These are phyloP conservation scores for Heteromeles arbutifolia DNA, from an alignment of 306 rosid species.

Conservation along the genomic window DNA sequence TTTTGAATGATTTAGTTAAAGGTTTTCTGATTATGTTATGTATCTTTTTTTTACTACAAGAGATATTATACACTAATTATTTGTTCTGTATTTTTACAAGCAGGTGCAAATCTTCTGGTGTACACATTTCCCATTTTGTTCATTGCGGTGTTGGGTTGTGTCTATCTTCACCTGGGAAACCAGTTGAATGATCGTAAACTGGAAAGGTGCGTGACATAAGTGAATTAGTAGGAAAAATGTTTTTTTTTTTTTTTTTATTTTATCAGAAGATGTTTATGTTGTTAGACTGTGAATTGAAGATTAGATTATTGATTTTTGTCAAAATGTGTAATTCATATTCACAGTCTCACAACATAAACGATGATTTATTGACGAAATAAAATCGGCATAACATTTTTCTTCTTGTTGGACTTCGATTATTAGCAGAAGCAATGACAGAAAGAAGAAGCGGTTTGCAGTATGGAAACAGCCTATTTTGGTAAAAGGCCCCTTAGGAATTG, in stretches of 20 bases:
- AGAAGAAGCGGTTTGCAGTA: not conserved
- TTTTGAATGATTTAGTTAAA: not conserved
- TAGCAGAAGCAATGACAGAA: not conserved
- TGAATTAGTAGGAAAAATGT: not conserved
- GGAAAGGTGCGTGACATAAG: conserved; percentile 10
- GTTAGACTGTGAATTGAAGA: not conserved
- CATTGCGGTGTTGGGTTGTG: conserved; percentile 54
- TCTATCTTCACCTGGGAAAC: conserved; percentile 46
- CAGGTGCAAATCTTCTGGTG: conserved; percentile 43
- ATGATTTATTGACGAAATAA: too few species aligned
- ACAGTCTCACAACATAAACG: too few species aligned
- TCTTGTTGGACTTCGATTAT: not conserved
- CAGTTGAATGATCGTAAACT: conserved; percentile 12
- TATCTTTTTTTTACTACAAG: too few species aligned
- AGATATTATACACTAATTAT: too few species aligned
- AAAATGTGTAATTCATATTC: too few species aligned
- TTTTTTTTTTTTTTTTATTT: too few species aligned
- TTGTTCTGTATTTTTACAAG: not conserved
- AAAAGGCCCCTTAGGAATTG: conserved; percentile 87
- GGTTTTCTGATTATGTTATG: not conserved
- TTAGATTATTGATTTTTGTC: not conserved
- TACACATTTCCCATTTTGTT: conserved; percentile 53
- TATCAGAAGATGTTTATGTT: not conserved
- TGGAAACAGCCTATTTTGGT: conserved; percentile 51
- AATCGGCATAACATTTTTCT: too few species aligned